Evolutionary conservation across 768 basidiomycete genomes (phyloP).

Genomic region (Hypholoma fasciculare): DNA sequence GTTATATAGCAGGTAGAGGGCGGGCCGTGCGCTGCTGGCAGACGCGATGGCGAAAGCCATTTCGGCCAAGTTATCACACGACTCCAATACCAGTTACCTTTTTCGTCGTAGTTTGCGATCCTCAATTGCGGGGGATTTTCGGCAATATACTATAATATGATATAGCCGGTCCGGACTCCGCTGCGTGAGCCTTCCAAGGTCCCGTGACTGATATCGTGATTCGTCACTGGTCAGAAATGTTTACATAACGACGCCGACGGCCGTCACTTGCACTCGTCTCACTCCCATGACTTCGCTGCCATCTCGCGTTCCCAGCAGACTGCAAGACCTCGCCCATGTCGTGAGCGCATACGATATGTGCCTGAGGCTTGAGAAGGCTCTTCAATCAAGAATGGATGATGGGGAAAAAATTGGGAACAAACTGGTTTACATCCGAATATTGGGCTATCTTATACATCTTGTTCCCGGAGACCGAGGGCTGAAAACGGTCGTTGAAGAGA

Average conservation of each 20-base stretch:
- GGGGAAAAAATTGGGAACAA: conserved; percentile 13
- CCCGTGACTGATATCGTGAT: no score
- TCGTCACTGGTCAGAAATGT: no score
- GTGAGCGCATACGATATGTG: conserved; percentile 22
- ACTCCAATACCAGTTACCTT: neutral
- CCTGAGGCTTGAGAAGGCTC: conserved; percentile 16
- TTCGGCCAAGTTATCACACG: neutral
- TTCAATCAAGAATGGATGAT: conserved; percentile 11
- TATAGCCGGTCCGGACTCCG: neutral
- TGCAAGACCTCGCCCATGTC: neutral
- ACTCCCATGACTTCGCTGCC: neutral
- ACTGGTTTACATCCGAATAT: conserved; percentile 22
- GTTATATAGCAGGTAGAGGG: neutral
- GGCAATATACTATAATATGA: no score
- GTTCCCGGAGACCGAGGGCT: conserved; percentile 15
- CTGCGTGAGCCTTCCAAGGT: no score
- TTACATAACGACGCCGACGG: no score
- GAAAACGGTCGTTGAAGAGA: conserved; percentile 13
- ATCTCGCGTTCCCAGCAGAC: neutral
- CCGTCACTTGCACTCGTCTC: neutral
- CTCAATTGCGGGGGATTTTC: neutral
- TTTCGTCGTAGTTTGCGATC: neutral
- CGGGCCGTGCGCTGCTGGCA: neutral
- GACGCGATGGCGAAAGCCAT: neutral
- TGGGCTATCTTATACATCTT: conserved; percentile 24